Base-by-base conservation (phyloP, 192 early-diverging fungal genomes). In the Phycomyces blakesleeanus region DNA sequence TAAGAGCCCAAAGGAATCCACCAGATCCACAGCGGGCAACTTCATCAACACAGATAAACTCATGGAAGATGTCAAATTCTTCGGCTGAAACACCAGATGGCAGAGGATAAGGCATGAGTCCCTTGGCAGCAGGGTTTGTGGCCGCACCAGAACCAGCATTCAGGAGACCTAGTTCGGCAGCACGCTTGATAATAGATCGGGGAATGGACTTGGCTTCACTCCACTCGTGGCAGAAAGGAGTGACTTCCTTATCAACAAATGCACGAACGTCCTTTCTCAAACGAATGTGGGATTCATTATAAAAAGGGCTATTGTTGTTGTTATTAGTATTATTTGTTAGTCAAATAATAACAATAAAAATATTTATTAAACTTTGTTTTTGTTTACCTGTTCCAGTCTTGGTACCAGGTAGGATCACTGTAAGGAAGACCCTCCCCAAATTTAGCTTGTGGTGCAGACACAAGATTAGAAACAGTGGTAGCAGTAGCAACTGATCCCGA, bases 151-250 rank as follows among this genome's bases (percentile, higher is more conserved):
- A 77, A 18, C 90, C 69, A 47, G 76, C 76, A 15, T 75, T 71
- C 26, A 91, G 75, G 53, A 93, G 86, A 69, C 91, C 91, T 55
- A 81, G 80, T 50, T 88, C 65, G 14, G 78, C 90, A 25, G 85
- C 85, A 76, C 91, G 92, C 52, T 77, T 69, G 72, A 87, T 91
- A 27, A 93, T 55, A 47, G 75, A 73, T 40, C 77, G 80, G 15
- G 91, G 91, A n/a, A 92, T 81, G 41, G 83, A 55, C 68, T 91
- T 93, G 21, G 83, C 83, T 67, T 92, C 91, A 66, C 92, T 90
- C 91, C 87, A 91, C 63, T 88, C 90, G 70, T 78, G 81, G 59
- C 76, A 74, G 68, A 75, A 83, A 5, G 89, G 88, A 76, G 86
- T 90, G 41, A 92, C 81, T 50, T 93, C 89, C 42, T 77, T 83